phyloP scores from a whole-genome alignment of 2,329 filamentous ascomycete species.

The Neoascochyta sp. region DNA sequence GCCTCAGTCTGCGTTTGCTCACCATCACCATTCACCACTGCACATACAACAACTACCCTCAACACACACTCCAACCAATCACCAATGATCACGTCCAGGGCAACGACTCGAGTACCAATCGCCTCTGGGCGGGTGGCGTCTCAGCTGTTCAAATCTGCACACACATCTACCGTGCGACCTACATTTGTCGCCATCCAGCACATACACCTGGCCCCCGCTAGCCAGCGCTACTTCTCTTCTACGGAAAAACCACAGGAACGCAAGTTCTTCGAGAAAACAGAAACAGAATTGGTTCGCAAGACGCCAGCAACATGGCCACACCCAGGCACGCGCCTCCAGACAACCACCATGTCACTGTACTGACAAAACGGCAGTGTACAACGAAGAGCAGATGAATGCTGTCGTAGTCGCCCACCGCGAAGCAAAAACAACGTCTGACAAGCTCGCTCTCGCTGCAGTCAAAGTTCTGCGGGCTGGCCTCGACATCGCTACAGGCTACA shows the following conservation, averaged over 20 bases:
- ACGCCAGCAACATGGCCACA: constrained; percentile 50
- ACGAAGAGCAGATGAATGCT: constrained; percentile 70
- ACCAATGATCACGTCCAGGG: constrained; percentile 29
- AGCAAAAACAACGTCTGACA: constrained; percentile 70
- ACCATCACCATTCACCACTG: constrained; percentile 11
- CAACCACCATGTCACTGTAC: neutral
- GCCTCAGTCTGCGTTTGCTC: constrained; percentile 17
- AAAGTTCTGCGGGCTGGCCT: constrained; percentile 73
- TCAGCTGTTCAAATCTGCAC: constrained; percentile 38
- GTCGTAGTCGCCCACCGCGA: constrained; percentile 74
- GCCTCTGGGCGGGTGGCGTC: constrained; percentile 38
- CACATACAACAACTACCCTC: constrained; percentile 5
- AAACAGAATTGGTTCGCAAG: constrained; percentile 44
- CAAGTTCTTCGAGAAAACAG: constrained; percentile 47
- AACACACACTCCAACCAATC: constrained; percentile 7
- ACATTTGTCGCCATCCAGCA: constrained; percentile 33
- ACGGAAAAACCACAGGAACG: constrained; percentile 33
- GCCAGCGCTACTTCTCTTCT: constrained; percentile 42
- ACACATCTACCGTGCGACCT: constrained; percentile 33
- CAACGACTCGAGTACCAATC: constrained; percentile 21
- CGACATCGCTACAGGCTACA: constrained; percentile 77
- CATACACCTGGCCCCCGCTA: constrained; percentile 11
- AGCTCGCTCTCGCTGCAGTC: constrained; percentile 72
- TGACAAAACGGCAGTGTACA: constrained; percentile 53
- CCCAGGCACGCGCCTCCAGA: constrained; percentile 34